phyloP scores from a whole-genome alignment of 192 early-diverging fungal genomes.

The Geranomyces michiganensis region DNA sequence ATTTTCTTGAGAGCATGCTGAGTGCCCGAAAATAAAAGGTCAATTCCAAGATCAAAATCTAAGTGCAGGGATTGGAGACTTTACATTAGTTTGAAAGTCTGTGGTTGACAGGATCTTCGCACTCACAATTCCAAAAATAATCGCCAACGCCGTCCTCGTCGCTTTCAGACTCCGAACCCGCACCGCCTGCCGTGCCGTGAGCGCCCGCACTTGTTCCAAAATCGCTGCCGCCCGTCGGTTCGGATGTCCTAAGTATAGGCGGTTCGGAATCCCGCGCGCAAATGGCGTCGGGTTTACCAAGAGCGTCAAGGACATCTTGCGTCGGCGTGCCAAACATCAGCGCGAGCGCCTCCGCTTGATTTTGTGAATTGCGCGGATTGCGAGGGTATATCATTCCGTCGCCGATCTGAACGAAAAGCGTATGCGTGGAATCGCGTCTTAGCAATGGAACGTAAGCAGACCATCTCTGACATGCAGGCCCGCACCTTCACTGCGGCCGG shows the following conservation, averaged over 20 bases:
- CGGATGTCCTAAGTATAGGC: no score
- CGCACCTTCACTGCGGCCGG: not conserved
- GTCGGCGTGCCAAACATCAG: slow-evolving; percentile 54
- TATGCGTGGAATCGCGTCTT: not conserved
- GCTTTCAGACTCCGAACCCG: not conserved
- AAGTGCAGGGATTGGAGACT: not conserved
- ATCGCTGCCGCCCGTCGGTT: no score
- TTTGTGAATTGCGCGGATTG: not conserved
- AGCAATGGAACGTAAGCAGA: not conserved
- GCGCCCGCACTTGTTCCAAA: slow-evolving; percentile 10
- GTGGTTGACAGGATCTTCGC: no score
- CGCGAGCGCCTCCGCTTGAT: not conserved
- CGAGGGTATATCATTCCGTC: slow-evolving; percentile 15
- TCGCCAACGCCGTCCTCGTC: slow-evolving; percentile 35
- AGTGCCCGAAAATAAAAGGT: slow-evolving; percentile 70
- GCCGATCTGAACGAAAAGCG: slow-evolving; percentile 17
- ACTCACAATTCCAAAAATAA: slow-evolving; percentile 73
- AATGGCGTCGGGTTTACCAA: slow-evolving; percentile 64
- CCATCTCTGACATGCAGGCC: not conserved
- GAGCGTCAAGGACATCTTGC: slow-evolving; percentile 72
- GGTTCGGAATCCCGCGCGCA: slow-evolving; percentile 71
- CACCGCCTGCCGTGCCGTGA: not conserved
- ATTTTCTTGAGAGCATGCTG: slow-evolving; percentile 73
- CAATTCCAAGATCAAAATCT: slow-evolving; percentile 72
- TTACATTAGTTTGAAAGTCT: not conserved